These are phyloP conservation scores for Fusarium caatingaense DNA, from an alignment of 2,329 filamentous ascomycete genomes.

Conservation along the genomic window DNA sequence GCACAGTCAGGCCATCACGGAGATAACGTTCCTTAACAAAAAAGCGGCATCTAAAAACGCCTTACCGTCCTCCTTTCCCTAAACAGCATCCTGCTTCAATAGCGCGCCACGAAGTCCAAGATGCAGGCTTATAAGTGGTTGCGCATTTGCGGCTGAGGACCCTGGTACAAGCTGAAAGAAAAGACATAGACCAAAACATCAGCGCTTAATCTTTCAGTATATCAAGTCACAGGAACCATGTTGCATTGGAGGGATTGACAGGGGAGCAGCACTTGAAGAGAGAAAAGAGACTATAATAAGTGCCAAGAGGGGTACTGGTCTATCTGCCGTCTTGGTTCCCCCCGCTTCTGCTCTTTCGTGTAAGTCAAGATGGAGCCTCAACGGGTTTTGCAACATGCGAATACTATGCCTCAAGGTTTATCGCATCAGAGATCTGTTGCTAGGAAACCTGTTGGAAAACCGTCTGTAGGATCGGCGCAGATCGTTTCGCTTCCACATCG, in stretches of 20 bases:
- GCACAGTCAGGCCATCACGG: not conserved
- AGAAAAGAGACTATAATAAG: not conserved
- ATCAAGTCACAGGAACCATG: not conserved
- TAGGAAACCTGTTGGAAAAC: constrained; percentile 25
- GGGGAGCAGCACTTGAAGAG: not conserved
- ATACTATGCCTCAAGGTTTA: constrained; percentile 16
- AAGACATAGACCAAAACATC: not conserved
- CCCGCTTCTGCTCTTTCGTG: constrained; percentile 4
- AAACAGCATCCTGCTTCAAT: constrained; percentile 21
- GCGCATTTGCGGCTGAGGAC: constrained; percentile 29
- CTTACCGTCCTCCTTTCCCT: not conserved
- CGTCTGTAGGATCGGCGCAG: not conserved
- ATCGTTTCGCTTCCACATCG: constrained; percentile 16
- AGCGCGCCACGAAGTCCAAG: constrained; percentile 28
- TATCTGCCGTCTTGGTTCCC: constrained; percentile 25
- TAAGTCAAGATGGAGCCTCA: constrained; percentile 35
- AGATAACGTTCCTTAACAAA: not conserved
- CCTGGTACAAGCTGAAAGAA: constrained; percentile 28
- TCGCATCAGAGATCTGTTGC: constrained; percentile 30
- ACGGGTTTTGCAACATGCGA: not conserved
- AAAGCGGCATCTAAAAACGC: constrained; percentile 6
- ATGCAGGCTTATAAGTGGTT: constrained; percentile 19
- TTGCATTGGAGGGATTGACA: constrained; percentile 11
- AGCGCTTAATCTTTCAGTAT: constrained; percentile 17
- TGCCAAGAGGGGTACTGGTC: constrained; percentile 18